A percentile compares a stretch with the other conserved stretches of the same genome.
phyloP scores from a whole-genome alignment of 805 yeast species.

The Lipomyces oligophaga region DNA sequence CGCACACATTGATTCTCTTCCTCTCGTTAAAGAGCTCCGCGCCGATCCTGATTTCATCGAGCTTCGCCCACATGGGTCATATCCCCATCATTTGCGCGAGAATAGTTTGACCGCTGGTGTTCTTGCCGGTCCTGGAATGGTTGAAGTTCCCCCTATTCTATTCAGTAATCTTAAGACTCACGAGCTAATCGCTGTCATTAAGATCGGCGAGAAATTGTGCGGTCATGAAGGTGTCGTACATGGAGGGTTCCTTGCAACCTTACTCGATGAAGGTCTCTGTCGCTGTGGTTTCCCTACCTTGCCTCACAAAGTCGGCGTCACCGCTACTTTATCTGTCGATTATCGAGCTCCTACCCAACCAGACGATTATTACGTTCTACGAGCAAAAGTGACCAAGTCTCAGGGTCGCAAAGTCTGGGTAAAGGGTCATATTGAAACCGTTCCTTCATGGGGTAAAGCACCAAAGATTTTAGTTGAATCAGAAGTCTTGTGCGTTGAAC shows the following conservation, averaged over 20 bases:
- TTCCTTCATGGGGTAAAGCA: slow-evolving; percentile 34
- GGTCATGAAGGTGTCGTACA: slow-evolving; percentile 76
- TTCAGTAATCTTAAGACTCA: slow-evolving; percentile 49
- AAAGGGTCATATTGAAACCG: slow-evolving; percentile 57
- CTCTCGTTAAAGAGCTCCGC: slow-evolving; percentile 27
- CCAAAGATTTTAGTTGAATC: slow-evolving; percentile 34
- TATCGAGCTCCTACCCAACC: slow-evolving; percentile 59
- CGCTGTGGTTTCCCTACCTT: slow-evolving; percentile 77
- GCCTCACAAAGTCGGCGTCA: slow-evolving; percentile 82
- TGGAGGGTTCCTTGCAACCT: slow-evolving; percentile 78
- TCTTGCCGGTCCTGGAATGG: slow-evolving; percentile 70
- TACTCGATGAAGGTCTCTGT: slow-evolving; percentile 83
- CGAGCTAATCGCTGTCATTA: slow-evolving; percentile 61
- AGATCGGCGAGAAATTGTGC: slow-evolving; percentile 61
- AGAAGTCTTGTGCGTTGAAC: slow-evolving; percentile 38
- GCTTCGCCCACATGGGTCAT: slow-evolving; percentile 31
- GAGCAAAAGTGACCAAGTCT: slow-evolving; percentile 58
- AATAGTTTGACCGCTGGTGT: slow-evolving; percentile 48
- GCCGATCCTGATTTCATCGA: slow-evolving; percentile 30
- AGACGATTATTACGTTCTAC: slow-evolving; percentile 59
- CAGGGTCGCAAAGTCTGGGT: slow-evolving; percentile 83
- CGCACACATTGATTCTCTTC: slow-evolving; percentile 4
- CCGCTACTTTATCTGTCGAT: slow-evolving; percentile 68
- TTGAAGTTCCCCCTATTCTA: slow-evolving; percentile 67
- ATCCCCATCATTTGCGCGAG: slow-evolving; percentile 28